phyloP scores from a whole-genome alignment of 129 eudicot species.

The Centella asiatica region DNA sequence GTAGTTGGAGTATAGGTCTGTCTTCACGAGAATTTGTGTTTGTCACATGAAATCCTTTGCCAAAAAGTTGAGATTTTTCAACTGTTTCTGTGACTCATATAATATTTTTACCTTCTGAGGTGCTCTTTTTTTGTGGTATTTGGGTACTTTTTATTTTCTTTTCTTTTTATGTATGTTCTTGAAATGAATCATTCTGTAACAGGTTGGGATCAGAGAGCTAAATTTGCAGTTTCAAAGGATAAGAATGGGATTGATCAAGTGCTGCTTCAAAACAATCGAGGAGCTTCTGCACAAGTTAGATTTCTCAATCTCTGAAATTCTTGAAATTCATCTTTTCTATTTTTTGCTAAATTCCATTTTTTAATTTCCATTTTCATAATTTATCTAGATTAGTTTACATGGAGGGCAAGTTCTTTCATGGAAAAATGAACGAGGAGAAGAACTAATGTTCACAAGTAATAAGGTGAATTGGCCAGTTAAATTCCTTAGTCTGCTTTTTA shows the following conservation, averaged over 20 bases:
- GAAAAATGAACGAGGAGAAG: conserved; percentile 74
- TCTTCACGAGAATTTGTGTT: background rate
- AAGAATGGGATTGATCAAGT: conserved; percentile 58
- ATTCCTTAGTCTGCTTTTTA: background rate
- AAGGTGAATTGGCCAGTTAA: conserved; percentile 38
- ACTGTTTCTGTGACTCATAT: background rate
- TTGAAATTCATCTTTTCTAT: no score
- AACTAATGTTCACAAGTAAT: conserved; percentile 65
- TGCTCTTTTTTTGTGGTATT: conserved; percentile 3
- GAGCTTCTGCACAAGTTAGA: conserved; percentile 62
- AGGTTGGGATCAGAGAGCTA: conserved; percentile 25
- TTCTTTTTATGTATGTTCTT: background rate
- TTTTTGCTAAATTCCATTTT: no score
- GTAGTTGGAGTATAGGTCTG: conserved; percentile 10
- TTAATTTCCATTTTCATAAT: no score
- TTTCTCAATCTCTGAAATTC: background rate
- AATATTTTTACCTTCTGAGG: background rate
- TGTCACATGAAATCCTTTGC: conserved; percentile 9
- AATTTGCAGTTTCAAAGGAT: conserved; percentile 47
- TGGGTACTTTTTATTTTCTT: background rate
- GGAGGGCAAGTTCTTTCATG: conserved; percentile 95
- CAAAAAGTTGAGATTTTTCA: background rate
- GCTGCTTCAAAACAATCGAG: conserved; percentile 51
- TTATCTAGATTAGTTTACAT: conserved; percentile 70
- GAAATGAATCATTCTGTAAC: conserved; percentile 44